Evolutionary conservation across 352 stramenopile genomes (phyloP).

Genomic region (Phytopythium cucurbitacearum): DNA sequence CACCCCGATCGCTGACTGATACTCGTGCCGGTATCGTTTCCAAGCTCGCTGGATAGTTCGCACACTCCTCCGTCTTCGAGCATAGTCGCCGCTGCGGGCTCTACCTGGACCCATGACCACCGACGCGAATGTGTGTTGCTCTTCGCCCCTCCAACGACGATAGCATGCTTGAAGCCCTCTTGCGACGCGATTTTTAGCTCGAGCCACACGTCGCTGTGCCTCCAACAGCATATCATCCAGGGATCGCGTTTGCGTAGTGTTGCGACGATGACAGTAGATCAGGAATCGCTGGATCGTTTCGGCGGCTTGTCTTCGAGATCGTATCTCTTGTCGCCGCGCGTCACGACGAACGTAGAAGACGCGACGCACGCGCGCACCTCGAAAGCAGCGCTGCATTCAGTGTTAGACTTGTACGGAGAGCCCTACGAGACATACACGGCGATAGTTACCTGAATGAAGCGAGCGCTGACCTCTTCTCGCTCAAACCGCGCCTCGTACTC

Average conservation of each 20-base stretch:
- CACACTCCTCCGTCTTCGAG: slow-evolving; percentile 9
- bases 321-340: slow-evolving; percentile 7
- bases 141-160: slow-evolving; percentile 12
- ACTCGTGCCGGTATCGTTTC: slow-evolving; percentile 13
- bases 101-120: slow-evolving; percentile 9
- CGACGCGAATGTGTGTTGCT: slow-evolving; percentile 6
- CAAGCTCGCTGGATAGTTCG: slow-evolving; percentile 40
- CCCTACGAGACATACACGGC: neutral
- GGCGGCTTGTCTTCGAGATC: slow-evolving; percentile 13
- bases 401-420: too few relatives aligned
- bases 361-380: slow-evolving; percentile 29
- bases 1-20: neutral
- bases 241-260: slow-evolving; percentile 1
- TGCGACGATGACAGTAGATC: neutral
- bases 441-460: slow-evolving; percentile 33
- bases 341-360: slow-evolving; percentile 18
- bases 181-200: slow-evolving; percentile 33
- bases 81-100: slow-evolving; percentile 7
- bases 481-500: slow-evolving; percentile 42
- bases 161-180: slow-evolving; percentile 40
- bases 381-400: slow-evolving; percentile 31
- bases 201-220: slow-evolving; percentile 24
- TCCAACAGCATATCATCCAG: slow-evolving; percentile 34
- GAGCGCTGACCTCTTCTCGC: slow-evolving; percentile 30
- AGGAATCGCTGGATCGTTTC: slow-evolving; percentile 26